Conservation (phyloP, 2,329 filamentous ascomycete species). For the Lecanicillium sp. region DNA sequence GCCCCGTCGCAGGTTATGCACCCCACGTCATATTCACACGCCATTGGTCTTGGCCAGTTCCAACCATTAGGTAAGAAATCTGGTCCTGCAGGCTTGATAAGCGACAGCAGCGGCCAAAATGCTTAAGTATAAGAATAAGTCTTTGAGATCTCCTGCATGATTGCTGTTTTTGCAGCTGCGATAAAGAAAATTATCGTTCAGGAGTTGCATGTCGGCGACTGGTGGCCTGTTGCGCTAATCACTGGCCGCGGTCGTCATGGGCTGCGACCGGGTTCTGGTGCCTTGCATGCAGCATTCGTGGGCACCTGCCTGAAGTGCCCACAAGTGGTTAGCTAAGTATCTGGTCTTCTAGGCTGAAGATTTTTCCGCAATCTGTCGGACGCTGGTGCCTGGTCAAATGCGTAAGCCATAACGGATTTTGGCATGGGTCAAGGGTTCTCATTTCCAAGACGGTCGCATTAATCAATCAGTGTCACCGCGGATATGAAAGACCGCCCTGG, state of each 20-base stretch:
- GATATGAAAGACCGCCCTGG: too few species aligned
- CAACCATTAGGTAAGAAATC: slow-evolving; percentile 9
- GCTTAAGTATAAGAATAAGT: slow-evolving; percentile 13
- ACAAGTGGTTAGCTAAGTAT: too few species aligned
- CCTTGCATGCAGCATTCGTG: background rate
- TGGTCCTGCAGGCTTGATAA: background rate
- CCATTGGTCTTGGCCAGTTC: slow-evolving; percentile 8
- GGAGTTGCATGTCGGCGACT: background rate
- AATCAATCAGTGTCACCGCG: too few species aligned
- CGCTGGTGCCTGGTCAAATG: too few species aligned
- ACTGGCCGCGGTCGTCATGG: background rate
- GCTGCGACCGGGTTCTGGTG: background rate
- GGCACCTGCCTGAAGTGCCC: background rate
- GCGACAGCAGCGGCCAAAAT: background rate
- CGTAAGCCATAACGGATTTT: too few species aligned
- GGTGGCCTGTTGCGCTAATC: background rate
- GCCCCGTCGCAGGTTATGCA: slow-evolving; percentile 6
- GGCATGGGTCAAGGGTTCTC: too few species aligned
- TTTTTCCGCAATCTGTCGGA: too few species aligned
- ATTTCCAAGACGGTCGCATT: too few species aligned
- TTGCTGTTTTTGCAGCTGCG: background rate
- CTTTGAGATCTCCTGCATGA: background rate
- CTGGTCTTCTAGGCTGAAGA: too few species aligned
- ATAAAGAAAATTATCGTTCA: background rate
- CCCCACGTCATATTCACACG: slow-evolving; percentile 11